Conservation (phyloP, 2,329 filamentous ascomycete genomes). For the Trichoderma koningii region DNA sequence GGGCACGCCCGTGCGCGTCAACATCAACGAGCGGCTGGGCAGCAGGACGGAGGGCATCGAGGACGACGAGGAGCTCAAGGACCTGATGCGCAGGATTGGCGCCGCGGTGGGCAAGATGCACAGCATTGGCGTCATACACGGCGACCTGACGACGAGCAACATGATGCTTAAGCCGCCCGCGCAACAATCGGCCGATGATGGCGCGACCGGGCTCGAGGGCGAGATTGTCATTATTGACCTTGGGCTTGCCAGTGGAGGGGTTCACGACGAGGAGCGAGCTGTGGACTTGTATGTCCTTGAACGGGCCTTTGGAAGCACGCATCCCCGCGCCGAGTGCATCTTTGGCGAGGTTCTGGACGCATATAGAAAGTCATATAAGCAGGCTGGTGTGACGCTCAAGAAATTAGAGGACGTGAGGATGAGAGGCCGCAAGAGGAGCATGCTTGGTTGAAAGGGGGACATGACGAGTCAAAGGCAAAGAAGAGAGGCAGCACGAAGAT, state of each 20-base stretch:
- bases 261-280: slow-evolving; percentile 87
- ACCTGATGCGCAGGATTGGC: slow-evolving; percentile 71
- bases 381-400: slow-evolving; percentile 71
- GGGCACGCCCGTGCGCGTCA: slow-evolving; percentile 68
- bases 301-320: slow-evolving; percentile 90
- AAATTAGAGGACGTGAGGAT: slow-evolving; percentile 89
- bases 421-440: slow-evolving; percentile 93
- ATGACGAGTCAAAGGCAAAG: background rate
- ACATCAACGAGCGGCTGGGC: slow-evolving; percentile 69
- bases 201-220: slow-evolving; percentile 54
- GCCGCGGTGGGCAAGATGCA: slow-evolving; percentile 74
- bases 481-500: background rate
- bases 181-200: slow-evolving; percentile 31
- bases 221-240: slow-evolving; percentile 94
- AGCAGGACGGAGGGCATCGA: slow-evolving; percentile 44
- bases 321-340: slow-evolving; percentile 78
- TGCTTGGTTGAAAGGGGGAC: slow-evolving; percentile 68
- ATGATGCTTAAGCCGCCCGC: slow-evolving; percentile 68
- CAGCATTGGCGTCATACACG: slow-evolving; percentile 83
- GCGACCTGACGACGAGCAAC: slow-evolving; percentile 96
- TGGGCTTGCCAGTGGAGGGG: slow-evolving; percentile 78
- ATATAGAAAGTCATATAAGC: slow-evolving; percentile 75
- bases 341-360: slow-evolving; percentile 73
- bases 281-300: slow-evolving; percentile 97
- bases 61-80: slow-evolving; percentile 55